A percentile compares a stretch with the other conserved stretches of the same genome.
These are phyloP conservation scores for Yamadazyma paraphyllophila DNA, from an alignment of 805 yeast species.

Conservation along the genomic window DNA sequence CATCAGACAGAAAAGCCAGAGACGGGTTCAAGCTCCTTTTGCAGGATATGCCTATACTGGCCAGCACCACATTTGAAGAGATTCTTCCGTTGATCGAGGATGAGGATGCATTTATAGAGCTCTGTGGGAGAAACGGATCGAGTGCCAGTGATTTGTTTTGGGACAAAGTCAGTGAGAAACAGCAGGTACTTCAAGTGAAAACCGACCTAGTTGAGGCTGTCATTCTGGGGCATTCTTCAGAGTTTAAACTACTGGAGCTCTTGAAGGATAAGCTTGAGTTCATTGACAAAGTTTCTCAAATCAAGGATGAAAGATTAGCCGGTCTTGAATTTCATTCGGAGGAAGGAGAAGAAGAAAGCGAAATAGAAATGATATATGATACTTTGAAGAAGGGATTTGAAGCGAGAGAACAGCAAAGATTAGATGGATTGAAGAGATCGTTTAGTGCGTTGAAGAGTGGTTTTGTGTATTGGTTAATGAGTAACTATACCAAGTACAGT, in stretches of 20 bases:
- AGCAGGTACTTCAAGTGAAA: slow-evolving; percentile 53
- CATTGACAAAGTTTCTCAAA: slow-evolving; percentile 14
- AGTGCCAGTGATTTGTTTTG: slow-evolving; percentile 72
- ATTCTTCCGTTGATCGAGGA: slow-evolving; percentile 49
- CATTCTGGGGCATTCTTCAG: slow-evolving; percentile 23
- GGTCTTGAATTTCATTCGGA: slow-evolving; percentile 13
- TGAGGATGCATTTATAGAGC: slow-evolving; percentile 53
- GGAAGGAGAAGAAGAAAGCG: slow-evolving; percentile 1
- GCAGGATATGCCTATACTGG: slow-evolving; percentile 38
- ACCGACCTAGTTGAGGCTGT: slow-evolving; percentile 56
- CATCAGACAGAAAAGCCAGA: slow-evolving; percentile 65
- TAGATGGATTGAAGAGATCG: slow-evolving; percentile 12
- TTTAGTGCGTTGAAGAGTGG: slow-evolving; percentile 10
- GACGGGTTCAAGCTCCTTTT: slow-evolving; percentile 54
- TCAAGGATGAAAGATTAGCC: slow-evolving; percentile 30
- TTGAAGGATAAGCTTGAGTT: slow-evolving; percentile 13
- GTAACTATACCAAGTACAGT: slow-evolving; percentile 5
- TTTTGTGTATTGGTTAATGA: slow-evolving; percentile 17
- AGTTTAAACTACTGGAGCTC: too few relatives aligned
- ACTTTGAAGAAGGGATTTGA: slow-evolving; percentile 24
- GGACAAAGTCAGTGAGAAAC: slow-evolving; percentile 67
- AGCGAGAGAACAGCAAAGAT: slow-evolving; percentile 14
- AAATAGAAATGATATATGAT: slow-evolving; percentile 24
- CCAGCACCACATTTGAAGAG: slow-evolving; percentile 59
- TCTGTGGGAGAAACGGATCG: slow-evolving; percentile 78